Conservation (phyloP, 208 protist genomes). For the Trypanosoma avium region DNA sequence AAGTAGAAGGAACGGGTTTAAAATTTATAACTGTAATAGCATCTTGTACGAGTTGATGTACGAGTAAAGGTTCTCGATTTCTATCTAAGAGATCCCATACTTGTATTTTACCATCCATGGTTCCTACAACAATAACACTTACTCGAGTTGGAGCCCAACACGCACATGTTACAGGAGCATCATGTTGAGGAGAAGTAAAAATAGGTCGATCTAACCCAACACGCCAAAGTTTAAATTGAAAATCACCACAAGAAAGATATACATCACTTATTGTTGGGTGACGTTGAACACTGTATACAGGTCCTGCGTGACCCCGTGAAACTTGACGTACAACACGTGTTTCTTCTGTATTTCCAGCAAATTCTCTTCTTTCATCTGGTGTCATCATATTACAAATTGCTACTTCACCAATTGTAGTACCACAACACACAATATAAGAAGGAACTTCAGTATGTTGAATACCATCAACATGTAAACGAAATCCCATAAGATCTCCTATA, state of each 20-base stretch:
- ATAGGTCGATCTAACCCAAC: slow-evolving; percentile 64
- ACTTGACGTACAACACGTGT: slow-evolving; percentile 62
- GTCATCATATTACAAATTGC: slow-evolving; percentile 61
- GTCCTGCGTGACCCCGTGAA: slow-evolving; percentile 62
- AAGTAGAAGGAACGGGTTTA: slow-evolving; percentile 48
- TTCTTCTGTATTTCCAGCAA: slow-evolving; percentile 49
- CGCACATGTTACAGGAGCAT: slow-evolving; percentile 65
- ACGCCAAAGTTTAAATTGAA: slow-evolving; percentile 91
- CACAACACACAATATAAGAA: slow-evolving; percentile 64
- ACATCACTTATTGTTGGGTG: slow-evolving; percentile 87
- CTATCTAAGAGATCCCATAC: slow-evolving; percentile 93
- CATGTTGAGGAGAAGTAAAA: slow-evolving; percentile 65
- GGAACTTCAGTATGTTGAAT: slow-evolving; percentile 39
- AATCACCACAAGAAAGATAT: slow-evolving; percentile 86
- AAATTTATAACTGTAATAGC: slow-evolving; percentile 88
- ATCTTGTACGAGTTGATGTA: slow-evolving; percentile 89
- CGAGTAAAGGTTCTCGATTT: slow-evolving; percentile 80
- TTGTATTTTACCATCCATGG: slow-evolving; percentile 77
- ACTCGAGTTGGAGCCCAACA: slow-evolving; percentile 84
- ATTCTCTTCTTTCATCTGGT: slow-evolving; percentile 55
- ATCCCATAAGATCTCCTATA: slow-evolving; percentile 68
- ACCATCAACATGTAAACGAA: slow-evolving; percentile 81
- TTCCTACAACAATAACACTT: slow-evolving; percentile 79
- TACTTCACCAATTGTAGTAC: slow-evolving; percentile 75
- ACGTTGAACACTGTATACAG: slow-evolving; percentile 74